Evolutionary conservation across 768 basidiomycete species (phyloP).

Genomic region (Asterophora lycoperdoides): DNA sequence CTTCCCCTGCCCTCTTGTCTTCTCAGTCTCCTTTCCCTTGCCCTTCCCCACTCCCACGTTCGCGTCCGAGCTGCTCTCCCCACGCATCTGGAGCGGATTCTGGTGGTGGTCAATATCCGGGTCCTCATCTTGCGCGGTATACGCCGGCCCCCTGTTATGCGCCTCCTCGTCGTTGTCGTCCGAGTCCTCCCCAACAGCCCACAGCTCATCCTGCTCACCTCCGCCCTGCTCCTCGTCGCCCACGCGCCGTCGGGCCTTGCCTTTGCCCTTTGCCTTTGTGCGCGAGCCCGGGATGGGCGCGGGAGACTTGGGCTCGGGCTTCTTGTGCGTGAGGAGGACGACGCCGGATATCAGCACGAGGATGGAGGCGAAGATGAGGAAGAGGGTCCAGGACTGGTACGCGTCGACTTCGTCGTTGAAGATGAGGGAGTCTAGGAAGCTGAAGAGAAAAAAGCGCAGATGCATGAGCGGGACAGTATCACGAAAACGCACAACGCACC

Average conservation of each 20-base stretch:
- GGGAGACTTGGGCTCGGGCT: slow-evolving; percentile 55
- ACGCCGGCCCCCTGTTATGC: slow-evolving; percentile 18
- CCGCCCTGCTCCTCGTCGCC: slow-evolving; percentile 20
- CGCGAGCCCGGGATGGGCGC: slow-evolving; percentile 30
- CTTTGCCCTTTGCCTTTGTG: slow-evolving; percentile 19
- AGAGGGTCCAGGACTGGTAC: slow-evolving; percentile 86
- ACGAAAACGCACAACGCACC: slow-evolving; percentile 39
- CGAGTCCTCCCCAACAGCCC: slow-evolving; percentile 72
- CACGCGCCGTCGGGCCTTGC: slow-evolving; percentile 6
- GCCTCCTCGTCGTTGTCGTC: slow-evolving; percentile 52
- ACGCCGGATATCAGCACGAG: slow-evolving; percentile 85
- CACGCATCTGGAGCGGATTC: slow-evolving; percentile 29
- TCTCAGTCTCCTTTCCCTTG: slow-evolving; percentile 8
- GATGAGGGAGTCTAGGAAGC: slow-evolving; percentile 51
- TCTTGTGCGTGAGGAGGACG: slow-evolving; percentile 90
- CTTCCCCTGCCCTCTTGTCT: slow-evolving; percentile 8
- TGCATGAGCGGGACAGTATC: neutral
- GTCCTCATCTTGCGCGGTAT: slow-evolving; percentile 41
- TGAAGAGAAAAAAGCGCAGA: slow-evolving; percentile 20
- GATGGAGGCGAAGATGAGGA: slow-evolving; percentile 85
- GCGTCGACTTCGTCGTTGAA: slow-evolving; percentile 85
- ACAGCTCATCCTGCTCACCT: slow-evolving; percentile 45
- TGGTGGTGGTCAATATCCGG: slow-evolving; percentile 42
- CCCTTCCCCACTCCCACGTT: slow-evolving; percentile 17
- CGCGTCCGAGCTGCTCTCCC: no score